These are phyloP conservation scores for Linaria vulgaris DNA, from an alignment of 257 asterid species.

Conservation along the genomic window DNA sequence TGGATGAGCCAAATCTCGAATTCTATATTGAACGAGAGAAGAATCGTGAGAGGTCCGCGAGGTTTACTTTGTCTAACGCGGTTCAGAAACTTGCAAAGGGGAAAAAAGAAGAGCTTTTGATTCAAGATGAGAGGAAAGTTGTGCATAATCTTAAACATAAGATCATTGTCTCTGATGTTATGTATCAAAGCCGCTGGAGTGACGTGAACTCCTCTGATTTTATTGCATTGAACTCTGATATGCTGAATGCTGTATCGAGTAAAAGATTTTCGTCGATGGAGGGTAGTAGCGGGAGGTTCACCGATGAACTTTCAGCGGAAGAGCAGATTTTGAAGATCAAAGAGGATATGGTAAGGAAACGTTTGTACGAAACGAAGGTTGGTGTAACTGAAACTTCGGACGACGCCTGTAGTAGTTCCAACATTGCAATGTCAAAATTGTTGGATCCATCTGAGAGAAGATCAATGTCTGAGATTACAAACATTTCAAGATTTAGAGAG, in stretches of 20 bases:
- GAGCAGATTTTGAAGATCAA: constrained; percentile 37
- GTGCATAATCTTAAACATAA: constrained; percentile 50
- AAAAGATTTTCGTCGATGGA: constrained; percentile 27
- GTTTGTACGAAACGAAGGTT: constrained; percentile 36
- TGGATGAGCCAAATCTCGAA: constrained; percentile 31
- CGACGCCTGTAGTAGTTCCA: constrained; percentile 7
- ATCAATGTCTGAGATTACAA: constrained; percentile 60
- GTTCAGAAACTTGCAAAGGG: constrained; percentile 28
- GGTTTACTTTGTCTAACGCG: constrained; percentile 30
- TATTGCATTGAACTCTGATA: constrained; percentile 52
- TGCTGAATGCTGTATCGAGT: constrained; percentile 38
- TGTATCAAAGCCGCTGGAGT: constrained; percentile 65
- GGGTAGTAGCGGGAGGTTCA: constrained; percentile 25
- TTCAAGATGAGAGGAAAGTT: constrained; percentile 15
- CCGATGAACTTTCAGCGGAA: constrained; percentile 16
- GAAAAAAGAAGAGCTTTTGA: constrained; percentile 35
- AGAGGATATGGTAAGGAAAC: constrained; percentile 37
- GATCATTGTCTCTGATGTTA: constrained; percentile 51
- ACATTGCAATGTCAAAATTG: constrained; percentile 15
- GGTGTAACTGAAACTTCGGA: constrained; percentile 4
- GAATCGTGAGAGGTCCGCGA: constrained; percentile 25
- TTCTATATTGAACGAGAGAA: constrained; percentile 41
- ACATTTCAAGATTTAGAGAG: constrained; percentile 38
- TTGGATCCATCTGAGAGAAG: constrained; percentile 34
- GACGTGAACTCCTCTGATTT: constrained; percentile 61